phyloP scores from a whole-genome alignment of 1,139 yeast genomes.

The Kurtzmaniella quercitrusa region DNA sequence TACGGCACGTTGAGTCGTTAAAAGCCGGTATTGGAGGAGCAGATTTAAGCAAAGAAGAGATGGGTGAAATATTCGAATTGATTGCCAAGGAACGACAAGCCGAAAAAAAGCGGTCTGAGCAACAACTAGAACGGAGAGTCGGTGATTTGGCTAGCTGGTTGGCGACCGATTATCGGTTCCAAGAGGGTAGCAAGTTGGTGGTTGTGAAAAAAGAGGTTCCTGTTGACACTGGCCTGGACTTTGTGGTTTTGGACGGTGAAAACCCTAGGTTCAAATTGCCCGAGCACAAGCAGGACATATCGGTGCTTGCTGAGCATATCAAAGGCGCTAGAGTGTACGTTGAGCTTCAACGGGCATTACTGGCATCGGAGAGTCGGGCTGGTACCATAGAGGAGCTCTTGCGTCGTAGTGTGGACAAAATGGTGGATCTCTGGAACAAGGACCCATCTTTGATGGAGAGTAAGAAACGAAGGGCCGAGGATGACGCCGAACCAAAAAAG shows the following conservation, averaged over 20 bases:
- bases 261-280: neutral
- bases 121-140: slow-evolving; percentile 10
- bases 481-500: slow-evolving; percentile 6
- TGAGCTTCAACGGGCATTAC: neutral
- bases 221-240: neutral
- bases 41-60: slow-evolving; percentile 15
- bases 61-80: slow-evolving; percentile 22
- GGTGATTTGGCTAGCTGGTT: slow-evolving; percentile 18
- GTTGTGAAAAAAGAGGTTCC: slow-evolving; percentile 2
- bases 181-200: slow-evolving; percentile 5
- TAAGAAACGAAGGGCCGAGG: slow-evolving; percentile 5
- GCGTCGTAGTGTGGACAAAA: neutral
- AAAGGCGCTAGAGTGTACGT: neutral
- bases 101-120: slow-evolving; percentile 14
- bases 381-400: neutral
- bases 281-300: neutral
- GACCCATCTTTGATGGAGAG: neutral
- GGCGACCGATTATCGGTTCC: slow-evolving; percentile 10
- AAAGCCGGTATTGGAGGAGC: slow-evolving; percentile 25
- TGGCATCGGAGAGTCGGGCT: neutral
- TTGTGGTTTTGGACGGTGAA: neutral
- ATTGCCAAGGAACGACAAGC: slow-evolving; percentile 21
- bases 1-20: slow-evolving; percentile 13
- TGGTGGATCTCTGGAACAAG: slow-evolving; percentile 1
- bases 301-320: neutral